Conservation (phyloP, 73 alveolate species). For the Tetrahymena thermophila region DNA sequence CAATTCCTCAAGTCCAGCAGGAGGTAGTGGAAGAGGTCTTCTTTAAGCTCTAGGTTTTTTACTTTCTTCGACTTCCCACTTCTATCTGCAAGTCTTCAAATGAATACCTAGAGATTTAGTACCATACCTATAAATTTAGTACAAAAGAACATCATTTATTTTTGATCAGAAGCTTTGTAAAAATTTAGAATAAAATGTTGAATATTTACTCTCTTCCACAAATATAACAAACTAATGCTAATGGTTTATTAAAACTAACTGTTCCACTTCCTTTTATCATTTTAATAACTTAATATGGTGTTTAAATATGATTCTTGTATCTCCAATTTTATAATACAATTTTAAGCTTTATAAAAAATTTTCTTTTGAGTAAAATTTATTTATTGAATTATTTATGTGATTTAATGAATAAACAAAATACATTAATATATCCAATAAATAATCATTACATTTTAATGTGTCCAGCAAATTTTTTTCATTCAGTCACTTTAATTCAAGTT, state of each 20-base stretch:
- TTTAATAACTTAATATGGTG: background rate
- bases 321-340: background rate
- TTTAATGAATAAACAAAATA: too few relatives aligned
- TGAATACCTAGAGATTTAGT: slow-evolving; percentile 74
- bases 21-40: slow-evolving; percentile 76
- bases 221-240: slow-evolving; percentile 77
- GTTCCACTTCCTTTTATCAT: background rate
- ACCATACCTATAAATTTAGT: slow-evolving; percentile 46
- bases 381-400: background rate
- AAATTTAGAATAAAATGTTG: background rate
- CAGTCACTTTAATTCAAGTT: background rate
- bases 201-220: slow-evolving; percentile 81
- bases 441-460: background rate
- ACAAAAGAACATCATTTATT: background rate
- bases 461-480: background rate
- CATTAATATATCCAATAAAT: background rate
- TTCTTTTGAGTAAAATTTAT: background rate
- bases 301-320: background rate
- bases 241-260: slow-evolving; percentile 44
- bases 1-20: slow-evolving; percentile 45
- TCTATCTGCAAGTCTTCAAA: slow-evolving; percentile 72
- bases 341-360: background rate
- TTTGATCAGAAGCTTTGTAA: background rate
- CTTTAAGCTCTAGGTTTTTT: slow-evolving; percentile 74
- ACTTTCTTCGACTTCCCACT: slow-evolving; percentile 73